Conservation (phyloP, 768 basidiomycete genomes). For the Russula earlei region DNA sequence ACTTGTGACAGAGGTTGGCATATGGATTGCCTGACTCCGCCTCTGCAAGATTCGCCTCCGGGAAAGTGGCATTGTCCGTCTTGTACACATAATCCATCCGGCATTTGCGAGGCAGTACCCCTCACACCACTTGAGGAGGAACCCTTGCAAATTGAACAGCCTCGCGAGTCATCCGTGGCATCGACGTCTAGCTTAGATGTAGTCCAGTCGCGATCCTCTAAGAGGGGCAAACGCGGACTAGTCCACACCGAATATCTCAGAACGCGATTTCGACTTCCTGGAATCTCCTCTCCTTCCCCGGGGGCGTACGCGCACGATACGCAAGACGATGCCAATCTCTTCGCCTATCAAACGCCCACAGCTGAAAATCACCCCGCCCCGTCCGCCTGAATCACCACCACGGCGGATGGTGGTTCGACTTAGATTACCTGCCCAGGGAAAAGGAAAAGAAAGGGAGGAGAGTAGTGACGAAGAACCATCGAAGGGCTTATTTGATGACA, state of each 20-base stretch:
- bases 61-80: constrained; percentile 71
- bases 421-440: constrained; percentile 50
- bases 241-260: constrained; percentile 25
- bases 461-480: constrained; percentile 40
- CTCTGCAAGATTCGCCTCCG: constrained; percentile 58
- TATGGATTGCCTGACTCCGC: constrained; percentile 68
- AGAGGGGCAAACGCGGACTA: constrained; percentile 25
- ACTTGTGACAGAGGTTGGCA: constrained; percentile 93
- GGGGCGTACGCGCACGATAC: constrained; percentile 12
- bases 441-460: constrained; percentile 56
- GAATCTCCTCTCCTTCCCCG: constrained; percentile 18
- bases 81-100: constrained; percentile 30
- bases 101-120: constrained; percentile 15
- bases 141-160: background rate
- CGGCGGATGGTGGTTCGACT: constrained; percentile 39
- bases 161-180: constrained; percentile 34
- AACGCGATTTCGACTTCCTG: constrained; percentile 25
- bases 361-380: constrained; percentile 23
- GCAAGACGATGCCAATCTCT: constrained; percentile 1
- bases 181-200: constrained; percentile 31
- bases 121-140: constrained; percentile 1
- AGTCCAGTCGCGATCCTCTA: constrained; percentile 15
- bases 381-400: constrained; percentile 25
- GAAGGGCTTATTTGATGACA: constrained; percentile 74
- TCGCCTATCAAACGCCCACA: constrained; percentile 14